Conservation (phyloP, 345 rosid genomes). For the Boechera divaricarpa region DNA sequence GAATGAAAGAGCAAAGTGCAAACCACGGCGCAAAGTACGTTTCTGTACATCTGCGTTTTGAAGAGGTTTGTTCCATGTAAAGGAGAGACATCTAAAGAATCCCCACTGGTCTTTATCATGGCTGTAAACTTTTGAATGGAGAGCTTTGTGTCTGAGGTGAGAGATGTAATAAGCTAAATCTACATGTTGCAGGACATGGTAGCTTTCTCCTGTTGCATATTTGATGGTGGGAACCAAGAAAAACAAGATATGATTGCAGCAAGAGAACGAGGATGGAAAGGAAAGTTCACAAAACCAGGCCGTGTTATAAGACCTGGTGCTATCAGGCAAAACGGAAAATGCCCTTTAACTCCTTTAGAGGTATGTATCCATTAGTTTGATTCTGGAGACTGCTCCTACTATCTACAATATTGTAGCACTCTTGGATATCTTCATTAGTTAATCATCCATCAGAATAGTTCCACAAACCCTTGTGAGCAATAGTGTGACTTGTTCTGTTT, state of each 20-base stretch:
- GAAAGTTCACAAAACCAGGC: constrained; percentile 96
- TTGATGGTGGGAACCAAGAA: constrained; percentile 96
- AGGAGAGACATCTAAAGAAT: constrained; percentile 31
- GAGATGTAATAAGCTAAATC: not conserved
- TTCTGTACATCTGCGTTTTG: constrained; percentile 98
- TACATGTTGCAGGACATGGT: constrained; percentile 86
- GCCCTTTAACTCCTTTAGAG: constrained; percentile 99
- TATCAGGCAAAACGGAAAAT: constrained; percentile 92
- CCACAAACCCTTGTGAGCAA: constrained; percentile 20
- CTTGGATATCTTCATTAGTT: constrained; percentile 14
- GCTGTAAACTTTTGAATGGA: not conserved
- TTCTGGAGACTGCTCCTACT: constrained; percentile 20
- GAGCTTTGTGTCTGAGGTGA: constrained; percentile 17
- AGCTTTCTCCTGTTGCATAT: constrained; percentile 98
- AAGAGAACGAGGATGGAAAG: constrained; percentile 98
- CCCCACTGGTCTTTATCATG: constrained; percentile 15
- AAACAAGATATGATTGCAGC: constrained; percentile 86
- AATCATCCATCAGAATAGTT: constrained; percentile 23
- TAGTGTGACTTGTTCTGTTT: constrained; percentile 15
- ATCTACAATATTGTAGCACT: constrained; percentile 18
- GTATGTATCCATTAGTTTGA: constrained; percentile 46
- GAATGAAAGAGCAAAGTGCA: constrained; percentile 92
- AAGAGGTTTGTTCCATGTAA: constrained; percentile 74
- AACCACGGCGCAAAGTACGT: constrained; percentile 81
- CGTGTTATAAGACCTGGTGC: constrained; percentile 98